phyloP scores from a whole-genome alignment of 805 yeast genomes.

The Ogataea neopini region DNA sequence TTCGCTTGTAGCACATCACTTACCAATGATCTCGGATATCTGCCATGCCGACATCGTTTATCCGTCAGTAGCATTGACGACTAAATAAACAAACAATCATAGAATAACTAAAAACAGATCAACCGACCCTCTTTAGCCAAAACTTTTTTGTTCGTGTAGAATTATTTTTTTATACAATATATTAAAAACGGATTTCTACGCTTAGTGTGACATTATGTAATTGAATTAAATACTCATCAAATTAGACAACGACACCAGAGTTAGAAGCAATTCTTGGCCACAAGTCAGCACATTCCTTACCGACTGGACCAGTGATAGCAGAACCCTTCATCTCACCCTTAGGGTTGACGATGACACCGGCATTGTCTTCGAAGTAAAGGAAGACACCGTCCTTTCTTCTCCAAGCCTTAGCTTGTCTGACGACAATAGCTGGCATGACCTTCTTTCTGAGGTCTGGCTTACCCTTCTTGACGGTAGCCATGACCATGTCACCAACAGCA shows the following conservation, averaged over 20 bases:
- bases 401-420: conserved; percentile 99
- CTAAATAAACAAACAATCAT: neutral
- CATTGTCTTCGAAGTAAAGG: conserved; percentile 99
- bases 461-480: conserved; percentile 99
- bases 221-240: conserved; percentile 13
- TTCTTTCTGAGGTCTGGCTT: conserved; percentile 99
- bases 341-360: conserved; percentile 99
- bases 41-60: conserved; percentile 5
- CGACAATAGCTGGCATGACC: conserved; percentile 99
- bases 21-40: conserved; percentile 8
- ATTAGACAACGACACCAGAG: conserved; percentile 99
- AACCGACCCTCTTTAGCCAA: no score
- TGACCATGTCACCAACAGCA: conserved; percentile 99
- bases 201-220: conserved; percentile 31
- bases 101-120: neutral
- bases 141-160: conserved; percentile 1
- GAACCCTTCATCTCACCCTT: conserved; percentile 99
- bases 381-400: conserved; percentile 99
- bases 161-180: conserved; percentile 11
- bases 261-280: conserved; percentile 99
- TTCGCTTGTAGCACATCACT: no score
- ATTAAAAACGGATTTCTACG: conserved; percentile 10
- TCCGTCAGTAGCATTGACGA: no score
- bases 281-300: conserved; percentile 99
- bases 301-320: conserved; percentile 99